Evolutionary conservation across 1,284 basidiomycete species (phyloP).

Genomic region (Trichosporon sp.): DNA sequence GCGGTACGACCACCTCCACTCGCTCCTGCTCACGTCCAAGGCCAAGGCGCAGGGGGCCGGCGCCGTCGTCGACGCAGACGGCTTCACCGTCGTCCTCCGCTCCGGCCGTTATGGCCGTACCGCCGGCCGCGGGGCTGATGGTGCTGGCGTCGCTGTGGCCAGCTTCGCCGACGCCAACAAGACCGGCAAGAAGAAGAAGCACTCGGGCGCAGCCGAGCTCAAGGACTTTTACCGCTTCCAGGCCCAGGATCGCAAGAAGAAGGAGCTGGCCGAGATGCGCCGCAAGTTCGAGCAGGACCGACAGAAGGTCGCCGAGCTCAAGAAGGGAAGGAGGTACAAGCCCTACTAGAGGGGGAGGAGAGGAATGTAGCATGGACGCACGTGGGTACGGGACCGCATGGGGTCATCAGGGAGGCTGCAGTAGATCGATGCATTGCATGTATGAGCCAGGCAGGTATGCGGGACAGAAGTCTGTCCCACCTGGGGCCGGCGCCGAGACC

Average conservation of each 20-base stretch:
- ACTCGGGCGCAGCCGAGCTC: constrained; percentile 60
- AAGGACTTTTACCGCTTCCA: constrained; percentile 76
- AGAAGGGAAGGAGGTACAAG: constrained; percentile 69
- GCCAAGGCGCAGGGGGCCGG: constrained; percentile 58
- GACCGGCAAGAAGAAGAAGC: constrained; percentile 58
- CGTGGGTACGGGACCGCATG: no score
- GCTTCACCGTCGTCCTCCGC: constrained; percentile 81
- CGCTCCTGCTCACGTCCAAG: constrained; percentile 41
- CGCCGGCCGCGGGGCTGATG: constrained; percentile 71
- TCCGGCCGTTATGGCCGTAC: constrained; percentile 82
- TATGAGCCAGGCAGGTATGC: no score
- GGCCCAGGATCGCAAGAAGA: constrained; percentile 74
- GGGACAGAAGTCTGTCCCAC: not conserved
- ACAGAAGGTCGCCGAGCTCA: constrained; percentile 75
- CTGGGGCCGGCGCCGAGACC: not conserved
- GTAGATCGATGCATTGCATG: constrained; percentile 3
- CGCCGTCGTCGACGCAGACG: constrained; percentile 80
- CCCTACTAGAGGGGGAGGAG: constrained; percentile 77
- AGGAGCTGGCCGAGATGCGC: constrained; percentile 70
- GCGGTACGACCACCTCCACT: constrained; percentile 65
- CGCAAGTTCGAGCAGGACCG: constrained; percentile 79
- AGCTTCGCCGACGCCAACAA: constrained; percentile 49
- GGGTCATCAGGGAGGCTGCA: not conserved
- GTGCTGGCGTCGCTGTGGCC: constrained; percentile 62
- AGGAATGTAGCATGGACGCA: no score